These are phyloP conservation scores for Cyberlindnera nakhonratchasimensis DNA, from an alignment of 805 yeast species.

Conservation along the genomic window DNA sequence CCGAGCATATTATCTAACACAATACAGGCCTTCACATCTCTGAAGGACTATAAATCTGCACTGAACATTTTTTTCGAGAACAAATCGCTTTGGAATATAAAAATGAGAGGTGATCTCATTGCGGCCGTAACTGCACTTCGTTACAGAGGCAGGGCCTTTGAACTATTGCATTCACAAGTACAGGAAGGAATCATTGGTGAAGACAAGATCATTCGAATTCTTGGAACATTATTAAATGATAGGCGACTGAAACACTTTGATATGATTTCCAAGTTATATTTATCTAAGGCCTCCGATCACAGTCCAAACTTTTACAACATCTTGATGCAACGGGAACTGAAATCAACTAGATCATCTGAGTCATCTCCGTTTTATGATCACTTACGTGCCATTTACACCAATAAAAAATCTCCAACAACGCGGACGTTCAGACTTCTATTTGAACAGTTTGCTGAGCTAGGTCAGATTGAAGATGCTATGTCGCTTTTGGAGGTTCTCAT, in stretches of 20 bases:
- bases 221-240: slow-evolving; percentile 1
- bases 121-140: slow-evolving; percentile 9
- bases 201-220: neutral
- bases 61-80: slow-evolving; percentile 2
- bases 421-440: slow-evolving; percentile 18
- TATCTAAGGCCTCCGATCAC: neutral
- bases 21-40: slow-evolving; percentile 12
- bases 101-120: slow-evolving; percentile 9
- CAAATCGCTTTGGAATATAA: slow-evolving; percentile 1
- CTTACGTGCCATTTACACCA: slow-evolving; percentile 7
- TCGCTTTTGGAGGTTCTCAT: slow-evolving; percentile 15
- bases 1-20: slow-evolving; percentile 5
- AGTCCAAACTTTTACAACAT: slow-evolving; percentile 7
- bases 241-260: slow-evolving; percentile 10
- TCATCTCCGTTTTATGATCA: slow-evolving; percentile 5
- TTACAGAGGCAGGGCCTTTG: slow-evolving; percentile 6
- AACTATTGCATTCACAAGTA: slow-evolving; percentile 1
- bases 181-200: slow-evolving; percentile 1
- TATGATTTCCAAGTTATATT: slow-evolving; percentile 1
- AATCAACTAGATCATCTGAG: neutral
- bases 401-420: slow-evolving; percentile 10
- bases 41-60: slow-evolving; percentile 7
- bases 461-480: slow-evolving; percentile 21
- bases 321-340: slow-evolving; percentile 12
- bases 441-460: slow-evolving; percentile 19